A percentile compares a stretch with the other conserved stretches of the same genome.
Conservation (phyloP, 257 asterid genomes). For the Primulina tabacum region DNA sequence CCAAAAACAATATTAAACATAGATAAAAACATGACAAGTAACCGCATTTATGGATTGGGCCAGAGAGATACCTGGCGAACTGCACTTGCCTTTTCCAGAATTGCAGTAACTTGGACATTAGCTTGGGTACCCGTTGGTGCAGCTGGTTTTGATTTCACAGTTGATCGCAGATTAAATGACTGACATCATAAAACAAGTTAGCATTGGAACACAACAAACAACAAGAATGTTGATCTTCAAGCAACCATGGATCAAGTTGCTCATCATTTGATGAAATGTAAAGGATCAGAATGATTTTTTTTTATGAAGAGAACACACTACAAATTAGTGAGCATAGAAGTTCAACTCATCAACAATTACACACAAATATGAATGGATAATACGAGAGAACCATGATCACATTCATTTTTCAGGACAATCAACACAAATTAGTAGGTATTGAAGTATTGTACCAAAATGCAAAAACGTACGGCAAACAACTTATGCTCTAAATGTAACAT, state of each 20-base stretch:
- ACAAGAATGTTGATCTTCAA: background rate
- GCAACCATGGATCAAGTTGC: background rate
- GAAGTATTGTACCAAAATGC: background rate
- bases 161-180: conserved; percentile 82
- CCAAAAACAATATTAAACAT: conserved; percentile 4
- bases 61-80: conserved; percentile 65
- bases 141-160: conserved; percentile 47
- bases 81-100: conserved; percentile 82
- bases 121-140: conserved; percentile 31
- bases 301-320: background rate
- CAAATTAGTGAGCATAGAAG: conserved; percentile 2
- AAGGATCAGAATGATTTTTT: background rate
- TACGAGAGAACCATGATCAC: background rate
- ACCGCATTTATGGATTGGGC: background rate
- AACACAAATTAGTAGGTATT: background rate
- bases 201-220: background rate
- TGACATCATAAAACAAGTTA: conserved; percentile 29
- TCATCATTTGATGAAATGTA: background rate
- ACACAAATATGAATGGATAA: background rate
- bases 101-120: conserved; percentile 53
- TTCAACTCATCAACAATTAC: background rate
- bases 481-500: no score
- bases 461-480: background rate
- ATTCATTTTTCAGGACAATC: background rate
- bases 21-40: background rate